These are phyloP conservation scores for Lindgomyces ingoldianus DNA, from an alignment of 495 filamentous ascomycete species.

Conservation along the genomic window DNA sequence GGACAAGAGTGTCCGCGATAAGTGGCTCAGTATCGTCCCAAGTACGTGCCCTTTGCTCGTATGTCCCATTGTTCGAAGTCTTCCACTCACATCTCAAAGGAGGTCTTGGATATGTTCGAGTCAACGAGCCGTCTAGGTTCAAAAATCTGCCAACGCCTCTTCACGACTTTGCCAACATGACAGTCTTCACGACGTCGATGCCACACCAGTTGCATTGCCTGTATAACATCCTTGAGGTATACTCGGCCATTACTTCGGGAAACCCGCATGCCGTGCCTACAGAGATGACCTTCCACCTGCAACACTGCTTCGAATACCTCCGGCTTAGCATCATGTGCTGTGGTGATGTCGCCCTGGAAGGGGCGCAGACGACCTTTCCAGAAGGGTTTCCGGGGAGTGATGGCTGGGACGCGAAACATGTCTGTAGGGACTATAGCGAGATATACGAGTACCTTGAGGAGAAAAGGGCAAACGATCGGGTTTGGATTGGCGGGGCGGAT, in stretches of 20 bases:
- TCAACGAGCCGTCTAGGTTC: neutral
- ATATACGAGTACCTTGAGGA: neutral
- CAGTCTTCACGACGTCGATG: slow-evolving; percentile 16
- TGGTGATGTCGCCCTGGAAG: slow-evolving; percentile 11
- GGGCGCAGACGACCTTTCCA: slow-evolving; percentile 9
- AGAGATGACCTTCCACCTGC: slow-evolving; percentile 11
- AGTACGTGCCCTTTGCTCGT: neutral
- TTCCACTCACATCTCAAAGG: neutral
- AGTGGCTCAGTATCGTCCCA: slow-evolving; percentile 12
- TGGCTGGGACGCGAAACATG: slow-evolving; percentile 15
- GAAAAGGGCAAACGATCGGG: slow-evolving; percentile 24
- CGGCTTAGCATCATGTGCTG: slow-evolving; percentile 17
- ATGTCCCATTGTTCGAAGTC: neutral
- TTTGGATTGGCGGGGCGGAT: slow-evolving; percentile 10
- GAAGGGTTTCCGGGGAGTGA: slow-evolving; percentile 14
- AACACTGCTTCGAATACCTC: slow-evolving; percentile 15
- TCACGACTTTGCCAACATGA: slow-evolving; percentile 9
- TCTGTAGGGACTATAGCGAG: slow-evolving; percentile 1
- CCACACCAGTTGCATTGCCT: slow-evolving; percentile 12
- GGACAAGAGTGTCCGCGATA: neutral
- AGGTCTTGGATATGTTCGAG: neutral
- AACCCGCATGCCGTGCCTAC: neutral
- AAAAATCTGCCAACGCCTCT: slow-evolving; percentile 4
- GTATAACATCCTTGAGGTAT: slow-evolving; percentile 16
- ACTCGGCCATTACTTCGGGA: neutral